phyloP scores from a whole-genome alignment of 257 asterid genomes.

The Capsicum rhomboideum region DNA sequence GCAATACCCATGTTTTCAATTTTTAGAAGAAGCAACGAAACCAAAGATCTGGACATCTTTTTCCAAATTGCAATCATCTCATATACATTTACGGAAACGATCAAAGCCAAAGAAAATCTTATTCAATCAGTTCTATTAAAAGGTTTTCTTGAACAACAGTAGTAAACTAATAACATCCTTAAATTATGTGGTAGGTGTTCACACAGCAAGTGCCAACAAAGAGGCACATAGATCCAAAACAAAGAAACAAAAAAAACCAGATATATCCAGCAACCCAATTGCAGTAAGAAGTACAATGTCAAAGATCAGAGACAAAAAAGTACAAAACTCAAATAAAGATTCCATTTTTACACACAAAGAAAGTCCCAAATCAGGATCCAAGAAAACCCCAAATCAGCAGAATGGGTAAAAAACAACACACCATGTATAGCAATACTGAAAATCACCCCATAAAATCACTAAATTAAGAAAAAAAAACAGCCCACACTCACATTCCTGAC shows the following conservation, averaged over 20 bases:
- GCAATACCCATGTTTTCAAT: not conserved
- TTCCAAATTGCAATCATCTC: not conserved
- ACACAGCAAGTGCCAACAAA: not conserved
- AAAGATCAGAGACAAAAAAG: not conserved
- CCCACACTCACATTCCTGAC: not conserved
- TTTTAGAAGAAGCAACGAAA: not conserved
- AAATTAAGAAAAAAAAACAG: not conserved
- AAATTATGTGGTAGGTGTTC: not conserved
- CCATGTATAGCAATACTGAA: not conserved
- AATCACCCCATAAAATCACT: not conserved
- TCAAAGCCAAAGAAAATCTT: not conserved
- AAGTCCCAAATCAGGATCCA: not conserved
- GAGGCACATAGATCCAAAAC: not conserved
- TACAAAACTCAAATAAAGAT: not conserved
- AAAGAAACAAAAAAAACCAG: not conserved
- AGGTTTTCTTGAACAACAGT: not conserved
- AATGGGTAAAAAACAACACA: not conserved
- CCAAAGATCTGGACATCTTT: not conserved
- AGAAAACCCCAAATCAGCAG: not conserved
- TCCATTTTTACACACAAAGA: not conserved
- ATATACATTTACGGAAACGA: not conserved
- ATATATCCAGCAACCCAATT: not conserved
- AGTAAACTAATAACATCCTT: not conserved
- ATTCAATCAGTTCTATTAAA: not conserved
- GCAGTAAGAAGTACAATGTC: not conserved